Conservation (phyloP, 371 early-diverging fungal genomes). For the Syncephalastrum racemosum region DNA sequence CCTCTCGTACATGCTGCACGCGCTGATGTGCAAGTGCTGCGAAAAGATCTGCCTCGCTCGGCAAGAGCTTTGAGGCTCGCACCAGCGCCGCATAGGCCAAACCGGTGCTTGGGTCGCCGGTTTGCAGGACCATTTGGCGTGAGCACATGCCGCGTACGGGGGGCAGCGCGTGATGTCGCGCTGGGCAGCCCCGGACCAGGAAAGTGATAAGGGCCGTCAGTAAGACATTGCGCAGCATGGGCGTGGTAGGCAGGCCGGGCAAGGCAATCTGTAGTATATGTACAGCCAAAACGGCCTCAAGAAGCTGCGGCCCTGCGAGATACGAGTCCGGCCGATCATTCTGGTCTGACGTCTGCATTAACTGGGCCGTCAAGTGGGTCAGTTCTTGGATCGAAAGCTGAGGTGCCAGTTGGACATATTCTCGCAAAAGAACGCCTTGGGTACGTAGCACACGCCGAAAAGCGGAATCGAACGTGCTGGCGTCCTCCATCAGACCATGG, state of each 20-base stretch:
- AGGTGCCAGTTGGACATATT: conserved; percentile 19
- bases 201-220: no score
- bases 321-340: conserved; percentile 26
- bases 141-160: no score
- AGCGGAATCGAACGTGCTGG: conserved; percentile 28
- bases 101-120: conserved; percentile 27
- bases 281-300: conserved; percentile 34
- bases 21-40: no score
- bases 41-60: no score
- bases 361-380: conserved; percentile 11
- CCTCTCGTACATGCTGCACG: no score
- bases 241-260: no score
- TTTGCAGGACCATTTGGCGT: conserved; percentile 16
- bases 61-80: conserved; percentile 8
- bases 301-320: conserved; percentile 34
- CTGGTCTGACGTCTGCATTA: conserved; percentile 12
- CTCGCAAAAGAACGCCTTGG: conserved; percentile 26
- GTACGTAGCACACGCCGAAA: conserved; percentile 34
- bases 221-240: no score
- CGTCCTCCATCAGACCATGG: conserved; percentile 34
- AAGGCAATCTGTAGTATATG: conserved; percentile 9
- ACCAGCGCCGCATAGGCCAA: conserved; percentile 24
- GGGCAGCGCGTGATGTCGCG: no score
- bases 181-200: no score
- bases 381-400: conserved; percentile 14